Conservation (phyloP, 208 protist species). For the Trichomonas vaginalis region DNA sequence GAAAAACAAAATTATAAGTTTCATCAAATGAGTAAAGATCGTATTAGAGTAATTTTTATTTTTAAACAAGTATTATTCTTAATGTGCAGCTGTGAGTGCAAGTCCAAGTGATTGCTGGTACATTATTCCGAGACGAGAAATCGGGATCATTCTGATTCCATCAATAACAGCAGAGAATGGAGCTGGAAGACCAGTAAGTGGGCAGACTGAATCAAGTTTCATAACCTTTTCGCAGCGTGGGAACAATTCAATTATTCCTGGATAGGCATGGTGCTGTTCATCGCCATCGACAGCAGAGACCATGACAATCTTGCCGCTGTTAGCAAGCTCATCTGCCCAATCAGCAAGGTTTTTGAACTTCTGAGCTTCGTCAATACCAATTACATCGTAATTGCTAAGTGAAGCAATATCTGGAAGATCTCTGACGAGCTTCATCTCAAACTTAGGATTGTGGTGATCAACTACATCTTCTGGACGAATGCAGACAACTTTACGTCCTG, state of each 20-base stretch:
- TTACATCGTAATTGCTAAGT: conserved; percentile 56
- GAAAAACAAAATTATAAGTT: too few species aligned
- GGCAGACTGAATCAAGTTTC: conserved; percentile 69
- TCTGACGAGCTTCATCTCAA: conserved; percentile 51
- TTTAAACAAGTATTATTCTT: too few species aligned
- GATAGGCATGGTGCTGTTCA: conserved; percentile 63
- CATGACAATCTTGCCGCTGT: conserved; percentile 68
- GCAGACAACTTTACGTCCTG: conserved; percentile 49
- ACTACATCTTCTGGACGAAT: conserved; percentile 46
- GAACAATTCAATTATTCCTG: conserved; percentile 55
- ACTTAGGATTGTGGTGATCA: conserved; percentile 55
- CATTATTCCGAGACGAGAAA: not conserved
- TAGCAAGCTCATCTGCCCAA: conserved; percentile 58
- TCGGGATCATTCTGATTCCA: not conserved
- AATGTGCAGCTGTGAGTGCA: not conserved
- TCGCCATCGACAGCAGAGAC: conserved; percentile 71
- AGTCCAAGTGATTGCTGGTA: not conserved
- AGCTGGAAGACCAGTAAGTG: not conserved
- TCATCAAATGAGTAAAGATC: too few species aligned
- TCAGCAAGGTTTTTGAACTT: conserved; percentile 64
- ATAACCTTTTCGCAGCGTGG: conserved; percentile 58
- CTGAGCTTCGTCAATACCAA: conserved; percentile 65
- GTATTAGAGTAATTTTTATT: too few species aligned
- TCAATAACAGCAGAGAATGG: not conserved
- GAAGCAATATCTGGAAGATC: conserved; percentile 36